These are phyloP conservation scores for Cladosporium sp. DNA, from an alignment of 2,329 filamentous ascomycete genomes.

Conservation along the genomic window DNA sequence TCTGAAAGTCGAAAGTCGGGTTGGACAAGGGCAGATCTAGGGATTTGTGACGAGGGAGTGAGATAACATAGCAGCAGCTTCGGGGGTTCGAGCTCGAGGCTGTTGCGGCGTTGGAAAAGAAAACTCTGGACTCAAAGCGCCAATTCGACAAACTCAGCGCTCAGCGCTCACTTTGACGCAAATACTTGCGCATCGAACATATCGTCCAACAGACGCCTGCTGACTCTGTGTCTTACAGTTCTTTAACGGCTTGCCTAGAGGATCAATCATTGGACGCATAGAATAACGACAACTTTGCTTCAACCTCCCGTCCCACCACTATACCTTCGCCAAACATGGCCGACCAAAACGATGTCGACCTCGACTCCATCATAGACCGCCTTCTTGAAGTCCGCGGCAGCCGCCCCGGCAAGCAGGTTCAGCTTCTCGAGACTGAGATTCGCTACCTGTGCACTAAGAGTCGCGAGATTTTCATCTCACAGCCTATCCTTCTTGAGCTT, in stretches of 20 bases:
- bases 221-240: background rate
- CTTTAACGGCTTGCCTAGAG: constrained; percentile 10
- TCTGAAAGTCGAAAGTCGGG: background rate
- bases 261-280: constrained; percentile 8
- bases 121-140: background rate
- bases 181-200: too few species aligned
- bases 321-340: constrained; percentile 50
- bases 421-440: constrained; percentile 93
- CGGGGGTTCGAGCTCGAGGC: background rate
- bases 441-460: constrained; percentile 97
- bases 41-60: background rate
- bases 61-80: background rate
- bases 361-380: constrained; percentile 99
- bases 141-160: background rate
- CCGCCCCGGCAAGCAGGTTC: constrained; percentile 96
- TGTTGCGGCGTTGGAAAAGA: background rate
- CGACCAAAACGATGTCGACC: constrained; percentile 84
- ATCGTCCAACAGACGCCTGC: background rate
- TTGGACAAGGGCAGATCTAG: background rate
- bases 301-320: background rate
- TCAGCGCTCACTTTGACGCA: background rate
- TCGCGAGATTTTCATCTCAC: constrained; percentile 98
- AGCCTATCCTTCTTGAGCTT: constrained; percentile 94
- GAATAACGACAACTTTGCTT: constrained; percentile 9
- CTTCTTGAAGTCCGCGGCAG: constrained; percentile 96